Conservation (phyloP, 768 basidiomycete species). For the Gloeophyllum trabeum region DNA sequence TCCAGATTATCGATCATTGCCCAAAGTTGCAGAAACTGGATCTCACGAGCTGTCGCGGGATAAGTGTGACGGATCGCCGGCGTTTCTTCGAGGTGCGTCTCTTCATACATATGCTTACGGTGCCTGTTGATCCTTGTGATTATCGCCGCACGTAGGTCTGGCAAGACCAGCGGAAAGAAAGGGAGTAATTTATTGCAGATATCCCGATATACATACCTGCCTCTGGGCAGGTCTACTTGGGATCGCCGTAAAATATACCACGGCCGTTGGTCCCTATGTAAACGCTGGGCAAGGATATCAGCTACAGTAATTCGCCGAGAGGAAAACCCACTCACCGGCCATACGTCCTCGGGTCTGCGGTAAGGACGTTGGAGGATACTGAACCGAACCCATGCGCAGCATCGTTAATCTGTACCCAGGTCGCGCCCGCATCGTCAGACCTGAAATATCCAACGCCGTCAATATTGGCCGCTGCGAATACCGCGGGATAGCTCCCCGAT, state of each 20-base stretch:
- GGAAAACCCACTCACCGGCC: constrained; percentile 30
- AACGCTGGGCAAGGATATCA: constrained; percentile 22
- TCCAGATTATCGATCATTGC: constrained; percentile 48
- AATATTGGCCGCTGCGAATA: constrained; percentile 45
- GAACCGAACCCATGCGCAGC: constrained; percentile 46
- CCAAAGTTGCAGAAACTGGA: constrained; percentile 39
- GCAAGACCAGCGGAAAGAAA: constrained; percentile 21
- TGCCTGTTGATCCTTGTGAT: background rate
- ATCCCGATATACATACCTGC: background rate
- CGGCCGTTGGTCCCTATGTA: constrained; percentile 55
- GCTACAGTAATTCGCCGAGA: background rate
- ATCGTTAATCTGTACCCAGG: constrained; percentile 52
- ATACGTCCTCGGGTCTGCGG: constrained; percentile 42
- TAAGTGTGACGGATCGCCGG: constrained; percentile 45
- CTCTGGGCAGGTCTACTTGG: constrained; percentile 5
- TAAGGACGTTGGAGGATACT: constrained; percentile 30
- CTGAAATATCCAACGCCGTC: constrained; percentile 40
- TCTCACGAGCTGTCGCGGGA: constrained; percentile 56
- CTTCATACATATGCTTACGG: background rate
- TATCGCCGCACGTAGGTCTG: too few species aligned
- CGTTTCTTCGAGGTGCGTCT: constrained; percentile 51
- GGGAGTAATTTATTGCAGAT: constrained; percentile 5
- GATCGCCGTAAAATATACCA: constrained; percentile 34
- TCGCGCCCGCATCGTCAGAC: constrained; percentile 42
- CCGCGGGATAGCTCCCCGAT: constrained; percentile 37